Evolutionary conservation across 176 grass and related monocot species (phyloP).

Genomic region (Oropetium thomaeum): DNA sequence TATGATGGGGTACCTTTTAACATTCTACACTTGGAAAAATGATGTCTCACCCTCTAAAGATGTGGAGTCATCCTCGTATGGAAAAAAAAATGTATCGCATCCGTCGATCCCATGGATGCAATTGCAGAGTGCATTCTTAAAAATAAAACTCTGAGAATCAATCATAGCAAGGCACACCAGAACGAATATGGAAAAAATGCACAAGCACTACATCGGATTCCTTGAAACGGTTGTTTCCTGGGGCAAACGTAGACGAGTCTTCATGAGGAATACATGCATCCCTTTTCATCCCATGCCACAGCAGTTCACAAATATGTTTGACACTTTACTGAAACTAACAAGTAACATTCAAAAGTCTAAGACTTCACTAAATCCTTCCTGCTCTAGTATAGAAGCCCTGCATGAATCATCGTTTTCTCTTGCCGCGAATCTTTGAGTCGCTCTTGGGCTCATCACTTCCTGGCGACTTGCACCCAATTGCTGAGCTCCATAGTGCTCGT

Average conservation of each 20-base stretch:
- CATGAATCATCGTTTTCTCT: slow-evolving; percentile 57
- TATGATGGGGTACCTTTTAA: too few species aligned
- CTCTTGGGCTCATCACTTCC: slow-evolving; percentile 15
- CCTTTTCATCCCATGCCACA: background rate
- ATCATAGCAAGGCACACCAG: background rate
- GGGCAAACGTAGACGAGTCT: background rate
- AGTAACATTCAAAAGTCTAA: background rate
- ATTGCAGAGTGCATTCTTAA: background rate
- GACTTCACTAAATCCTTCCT: background rate
- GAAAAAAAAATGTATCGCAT: background rate
- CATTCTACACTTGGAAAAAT: too few species aligned
- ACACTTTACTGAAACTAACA: slow-evolving; percentile 22
- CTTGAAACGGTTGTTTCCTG: background rate
- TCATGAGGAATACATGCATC: slow-evolving; percentile 6
- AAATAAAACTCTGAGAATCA: background rate
- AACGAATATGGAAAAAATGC: background rate
- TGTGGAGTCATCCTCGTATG: background rate
- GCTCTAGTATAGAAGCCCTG: background rate
- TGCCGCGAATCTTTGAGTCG: slow-evolving; percentile 32
- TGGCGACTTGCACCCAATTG: slow-evolving; percentile 48
- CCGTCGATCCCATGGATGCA: background rate
- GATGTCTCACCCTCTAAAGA: background rate
- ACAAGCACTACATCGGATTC: background rate
- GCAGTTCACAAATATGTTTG: background rate
- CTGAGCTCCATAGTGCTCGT: slow-evolving; percentile 73